A percentile compares a stretch with the other conserved stretches of the same genome.
These are phyloP conservation scores for Vicia sativa DNA, from an alignment of 306 rosid species.

Conservation along the genomic window DNA sequence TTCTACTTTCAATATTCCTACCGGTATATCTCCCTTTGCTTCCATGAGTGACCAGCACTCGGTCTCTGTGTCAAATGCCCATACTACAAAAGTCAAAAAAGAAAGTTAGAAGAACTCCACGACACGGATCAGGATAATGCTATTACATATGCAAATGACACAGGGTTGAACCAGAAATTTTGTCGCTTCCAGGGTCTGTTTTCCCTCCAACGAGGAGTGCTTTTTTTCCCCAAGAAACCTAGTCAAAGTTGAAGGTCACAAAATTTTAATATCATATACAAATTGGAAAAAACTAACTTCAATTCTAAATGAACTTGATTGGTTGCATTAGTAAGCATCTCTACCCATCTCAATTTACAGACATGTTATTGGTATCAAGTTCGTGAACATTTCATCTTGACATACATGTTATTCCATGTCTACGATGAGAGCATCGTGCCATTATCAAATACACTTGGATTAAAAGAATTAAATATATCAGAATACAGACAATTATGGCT, in stretches of 20 bases:
- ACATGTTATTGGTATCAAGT: not conserved
- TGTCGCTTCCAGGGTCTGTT: constrained; percentile 80
- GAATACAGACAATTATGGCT: constrained; percentile 1
- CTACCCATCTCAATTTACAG: constrained; percentile 5
- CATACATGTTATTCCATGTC: constrained; percentile 15
- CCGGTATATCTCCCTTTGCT: constrained; percentile 92
- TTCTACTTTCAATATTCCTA: constrained; percentile 39
- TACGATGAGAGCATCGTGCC: constrained; percentile 11
- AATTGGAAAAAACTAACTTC: not conserved
- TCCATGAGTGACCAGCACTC: constrained; percentile 96
- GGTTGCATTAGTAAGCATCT: not conserved
- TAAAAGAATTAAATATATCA: constrained; percentile 19
- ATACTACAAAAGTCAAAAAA: constrained; percentile 56
- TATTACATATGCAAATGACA: constrained; percentile 31
- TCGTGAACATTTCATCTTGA: constrained; percentile 22
- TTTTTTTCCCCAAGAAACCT: constrained; percentile 92
- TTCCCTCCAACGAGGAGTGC: constrained; percentile 90
- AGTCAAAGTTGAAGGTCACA: constrained; percentile 2
- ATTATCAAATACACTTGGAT: constrained; percentile 8
- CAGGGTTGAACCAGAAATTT: constrained; percentile 66
- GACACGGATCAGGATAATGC: constrained; percentile 19
- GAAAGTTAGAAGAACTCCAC: constrained; percentile 30
- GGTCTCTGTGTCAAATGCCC: constrained; percentile 91
- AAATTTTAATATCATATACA: no score
- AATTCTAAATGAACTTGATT: not conserved